Conservation (phyloP, 345 rosid genomes). For the Pistacia atlantica region DNA sequence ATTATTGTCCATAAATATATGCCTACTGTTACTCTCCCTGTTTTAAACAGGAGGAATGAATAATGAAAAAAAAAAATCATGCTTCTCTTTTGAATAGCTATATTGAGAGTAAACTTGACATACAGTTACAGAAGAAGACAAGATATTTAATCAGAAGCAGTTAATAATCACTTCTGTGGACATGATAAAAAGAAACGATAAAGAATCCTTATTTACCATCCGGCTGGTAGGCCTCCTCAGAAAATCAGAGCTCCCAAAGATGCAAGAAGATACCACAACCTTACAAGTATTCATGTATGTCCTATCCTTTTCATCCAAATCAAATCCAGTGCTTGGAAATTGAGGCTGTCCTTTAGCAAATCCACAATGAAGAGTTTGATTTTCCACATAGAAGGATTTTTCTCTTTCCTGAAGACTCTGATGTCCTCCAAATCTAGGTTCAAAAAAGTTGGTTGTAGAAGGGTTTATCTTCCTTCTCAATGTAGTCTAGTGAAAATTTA, state of each 20-base stretch:
- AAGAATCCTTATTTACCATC: constrained; percentile 43
- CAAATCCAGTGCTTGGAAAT: constrained; percentile 56
- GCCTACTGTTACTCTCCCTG: neutral
- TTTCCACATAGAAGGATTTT: constrained; percentile 57
- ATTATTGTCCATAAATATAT: neutral
- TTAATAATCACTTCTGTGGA: neutral
- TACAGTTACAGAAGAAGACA: constrained; percentile 3
- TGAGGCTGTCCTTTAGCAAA: constrained; percentile 64
- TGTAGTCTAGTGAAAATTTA: constrained; percentile 57
- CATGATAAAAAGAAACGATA: constrained; percentile 4
- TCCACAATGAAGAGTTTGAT: constrained; percentile 87
- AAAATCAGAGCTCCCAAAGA: constrained; percentile 92
- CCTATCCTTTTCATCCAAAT: constrained; percentile 64
- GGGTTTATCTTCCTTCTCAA: constrained; percentile 46
- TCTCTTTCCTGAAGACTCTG: constrained; percentile 80
- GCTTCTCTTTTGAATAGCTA: constrained; percentile 4
- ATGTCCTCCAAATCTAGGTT: constrained; percentile 83
- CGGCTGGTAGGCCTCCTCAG: constrained; percentile 80
- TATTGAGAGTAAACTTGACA: neutral
- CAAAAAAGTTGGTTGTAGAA: constrained; percentile 23
- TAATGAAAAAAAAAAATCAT: neutral
- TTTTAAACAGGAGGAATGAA: neutral
- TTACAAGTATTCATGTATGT: constrained; percentile 71
- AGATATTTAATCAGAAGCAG: neutral
- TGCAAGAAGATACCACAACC: constrained; percentile 89